A percentile compares a stretch with the other conserved stretches of the same genome.
phyloP scores from a whole-genome alignment of 1,284 basidiomycete genomes.

The Leccinum ponderosum region DNA sequence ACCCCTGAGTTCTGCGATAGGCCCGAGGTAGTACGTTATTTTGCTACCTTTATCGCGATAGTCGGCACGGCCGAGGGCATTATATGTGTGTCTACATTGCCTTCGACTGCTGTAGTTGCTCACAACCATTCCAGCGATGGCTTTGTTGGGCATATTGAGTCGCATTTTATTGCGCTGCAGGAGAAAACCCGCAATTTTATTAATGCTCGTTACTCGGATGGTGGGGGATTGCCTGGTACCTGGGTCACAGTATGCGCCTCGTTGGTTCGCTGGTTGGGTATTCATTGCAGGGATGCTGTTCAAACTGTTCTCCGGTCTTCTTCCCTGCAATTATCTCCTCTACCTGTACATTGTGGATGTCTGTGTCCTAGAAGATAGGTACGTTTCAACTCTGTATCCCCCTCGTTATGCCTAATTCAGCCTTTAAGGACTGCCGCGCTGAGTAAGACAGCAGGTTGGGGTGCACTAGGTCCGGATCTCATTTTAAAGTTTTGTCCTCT shows the following conservation, averaged over 20 bases:
- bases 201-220: conserved; percentile 16
- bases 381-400: background rate
- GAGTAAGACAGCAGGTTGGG: conserved; percentile 33
- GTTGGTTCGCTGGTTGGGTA: conserved; percentile 13
- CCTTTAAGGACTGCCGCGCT: conserved; percentile 29
- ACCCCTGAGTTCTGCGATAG: conserved; percentile 25
- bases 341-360: conserved; percentile 34
- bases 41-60: conserved; percentile 19
- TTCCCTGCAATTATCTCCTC: conserved; percentile 21
- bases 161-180: conserved; percentile 30
- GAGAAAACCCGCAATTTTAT: conserved; percentile 32
- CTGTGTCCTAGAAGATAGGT: conserved; percentile 31
- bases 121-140: conserved; percentile 16
- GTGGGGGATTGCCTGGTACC: conserved; percentile 20
- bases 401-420: background rate
- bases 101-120: background rate
- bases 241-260: conserved; percentile 16
- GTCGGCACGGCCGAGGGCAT: conserved; percentile 16
- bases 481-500: background rate
- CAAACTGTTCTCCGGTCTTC: conserved; percentile 13
- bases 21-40: conserved; percentile 23
- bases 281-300: conserved; percentile 21
- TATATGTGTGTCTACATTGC: conserved; percentile 20
- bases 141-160: conserved; percentile 22
- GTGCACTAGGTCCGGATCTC: conserved; percentile 21